Evolutionary conservation across 345 rosid genomes (phyloP).

Genomic region (Pistacia atlantica): DNA sequence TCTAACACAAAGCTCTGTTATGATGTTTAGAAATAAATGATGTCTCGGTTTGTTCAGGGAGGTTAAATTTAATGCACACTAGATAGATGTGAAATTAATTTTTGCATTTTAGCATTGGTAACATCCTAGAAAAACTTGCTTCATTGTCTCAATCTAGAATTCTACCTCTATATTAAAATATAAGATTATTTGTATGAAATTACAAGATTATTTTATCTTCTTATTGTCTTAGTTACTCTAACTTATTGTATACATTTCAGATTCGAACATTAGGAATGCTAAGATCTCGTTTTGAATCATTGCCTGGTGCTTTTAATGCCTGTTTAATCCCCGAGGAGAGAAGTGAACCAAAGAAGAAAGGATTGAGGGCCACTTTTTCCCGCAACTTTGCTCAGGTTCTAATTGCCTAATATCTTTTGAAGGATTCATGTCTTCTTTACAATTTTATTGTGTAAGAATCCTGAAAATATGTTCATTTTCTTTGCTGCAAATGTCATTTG

Average conservation of each 20-base stretch:
- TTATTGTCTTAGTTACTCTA: neutral
- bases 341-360: conserved; percentile 65
- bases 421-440: neutral
- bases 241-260: conserved; percentile 41
- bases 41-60: neutral
- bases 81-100: neutral
- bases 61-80: neutral
- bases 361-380: conserved; percentile 68
- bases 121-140: neutral
- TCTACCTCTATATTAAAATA: no score
- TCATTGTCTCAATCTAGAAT: neutral
- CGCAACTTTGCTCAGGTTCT: conserved; percentile 60
- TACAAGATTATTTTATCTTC: neutral
- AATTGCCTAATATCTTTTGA: neutral
- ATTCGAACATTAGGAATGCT: conserved; percentile 99
- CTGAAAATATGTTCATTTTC: neutral
- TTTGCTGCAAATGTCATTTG: neutral
- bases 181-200: neutral
- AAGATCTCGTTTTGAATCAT: conserved; percentile 85
- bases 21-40: neutral
- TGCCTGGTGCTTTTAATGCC: conserved; percentile 92
- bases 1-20: neutral
- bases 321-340: conserved; percentile 76
- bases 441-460: neutral
- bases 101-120: neutral